Evolutionary conservation across 1,284 basidiomycete genomes (phyloP), one percentile per base, ranked within the genome.

Genomic region (Erythrobasidium hasegawianum): DNA sequence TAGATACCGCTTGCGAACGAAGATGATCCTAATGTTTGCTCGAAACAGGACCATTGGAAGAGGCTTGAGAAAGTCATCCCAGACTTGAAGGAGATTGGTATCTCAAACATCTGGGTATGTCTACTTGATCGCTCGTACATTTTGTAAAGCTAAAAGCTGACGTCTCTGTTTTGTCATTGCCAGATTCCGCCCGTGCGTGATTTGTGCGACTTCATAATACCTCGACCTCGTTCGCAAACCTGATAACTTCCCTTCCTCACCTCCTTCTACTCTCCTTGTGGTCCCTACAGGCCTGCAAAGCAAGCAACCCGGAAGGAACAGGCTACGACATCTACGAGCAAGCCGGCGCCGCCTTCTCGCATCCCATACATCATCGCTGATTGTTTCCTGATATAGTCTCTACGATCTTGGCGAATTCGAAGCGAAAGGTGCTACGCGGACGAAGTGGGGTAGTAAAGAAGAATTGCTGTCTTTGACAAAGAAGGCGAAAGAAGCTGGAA

Each of bases 371-470:
- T 5, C 8, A 16, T 47, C 8, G 16, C 43, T 47, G 14, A n/a
- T 47, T n/a, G 22, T 7, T n/a, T 3, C 9, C 20, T 16, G 9
- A 53, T 3, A 75, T 61, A 74, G 76, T 70, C 71, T 76, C 5
- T 77, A 71, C 69, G 76, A 77, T 61, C 79, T 97, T 10, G 94
- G 94, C 54, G 93, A 97, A 80, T 97, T 96, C 72, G 79, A 90
- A 58, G 88, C 90, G 76, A 94, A 91, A 76, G 88, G 87, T 11
- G 79, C 83, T n/a, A 78, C 84, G 57, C 77, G 81, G 9, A 97
- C 93, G n/a, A 84, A 93, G 70, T 97, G 92, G 90, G 94, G 94
- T 18, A 88, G 87, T 13, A 88, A 87, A 72, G 84, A 90, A 52
- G 86, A 97, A 72, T 83, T 95, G 20, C 75, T 91, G 1, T 75